Base-by-base conservation (phyloP, 495 filamentous ascomycete species). In the Darksidea phi region DNA sequence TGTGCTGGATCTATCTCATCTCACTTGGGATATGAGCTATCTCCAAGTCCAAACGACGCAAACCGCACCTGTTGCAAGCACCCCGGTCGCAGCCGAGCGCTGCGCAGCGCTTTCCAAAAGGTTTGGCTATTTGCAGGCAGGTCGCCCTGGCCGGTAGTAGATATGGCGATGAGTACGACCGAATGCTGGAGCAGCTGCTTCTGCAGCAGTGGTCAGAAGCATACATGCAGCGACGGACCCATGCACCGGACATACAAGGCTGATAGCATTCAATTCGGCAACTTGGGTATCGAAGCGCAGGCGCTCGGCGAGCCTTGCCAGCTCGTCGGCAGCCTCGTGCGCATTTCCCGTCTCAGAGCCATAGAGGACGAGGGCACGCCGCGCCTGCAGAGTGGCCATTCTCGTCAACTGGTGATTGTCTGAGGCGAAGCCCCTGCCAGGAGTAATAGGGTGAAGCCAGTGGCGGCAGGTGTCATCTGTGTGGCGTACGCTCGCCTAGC, bases 91-190 rank as follows among this genome's bases (percentile, higher is more conserved):
- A 99, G 82, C 64, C 84, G 88, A 70, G 87, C 88, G 43, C 88
- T 78, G 23, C 94, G 78, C 48, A 99, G 80, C 43, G 83, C 86
- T 68, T 83, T 91, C 94, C 94, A 99, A 67, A 97, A 93, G 13
- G 74, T 76, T 37, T 82, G 77, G 10, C 85, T 82, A 77, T 97
- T 97, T 15, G 77, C 78, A 1, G 95, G 93, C 61, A 99, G 73
- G 59, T 97, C 91, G 7, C 94, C 94, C 74, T 99, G 95, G 6
- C 94, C 94, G 1, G 94, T 96, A 0, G 95, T 97, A 0, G 93
- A 96, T 11, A 91, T 76, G 49, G 88, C 85, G 63, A 97, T 85
- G 48, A 97, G 80, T 5, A 87, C 80, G 23, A 96, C 67, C 0
- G 81, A 81, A 48, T 83, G 79, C 26, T 80, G 74, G 13, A 69